phyloP scores from a whole-genome alignment of 2,329 filamentous ascomycete genomes.

The Fusarium zealandicum region DNA sequence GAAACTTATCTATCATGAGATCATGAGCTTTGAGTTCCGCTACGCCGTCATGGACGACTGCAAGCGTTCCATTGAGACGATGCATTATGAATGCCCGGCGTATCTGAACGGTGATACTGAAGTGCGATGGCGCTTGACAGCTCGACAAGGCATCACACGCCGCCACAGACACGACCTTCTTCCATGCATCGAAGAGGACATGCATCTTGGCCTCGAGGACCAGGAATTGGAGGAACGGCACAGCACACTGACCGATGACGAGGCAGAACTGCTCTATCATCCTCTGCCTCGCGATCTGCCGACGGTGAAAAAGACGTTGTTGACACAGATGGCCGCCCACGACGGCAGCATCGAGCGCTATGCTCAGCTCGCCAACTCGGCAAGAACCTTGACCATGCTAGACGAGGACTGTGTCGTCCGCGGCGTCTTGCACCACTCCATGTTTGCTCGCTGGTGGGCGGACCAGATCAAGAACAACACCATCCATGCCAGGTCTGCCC shows the following conservation, averaged over 20 bases:
- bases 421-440: constrained; percentile 4
- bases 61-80: not conserved
- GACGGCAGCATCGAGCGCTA: constrained; percentile 12
- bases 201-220: not conserved
- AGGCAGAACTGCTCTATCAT: not conserved
- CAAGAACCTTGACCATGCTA: not conserved
- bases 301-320: constrained; percentile 4
- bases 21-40: constrained; percentile 1
- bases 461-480: constrained; percentile 9
- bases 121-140: constrained; percentile 4
- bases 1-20: constrained; percentile 8
- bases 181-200: constrained; percentile 17
- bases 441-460: constrained; percentile 17
- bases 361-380: not conserved
- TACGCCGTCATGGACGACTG: constrained; percentile 15
- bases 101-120: constrained; percentile 12
- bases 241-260: no score
- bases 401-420: not conserved
- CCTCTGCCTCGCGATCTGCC: constrained; percentile 3
- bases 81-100: not conserved
- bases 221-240: no score
- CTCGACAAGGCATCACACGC: not conserved
- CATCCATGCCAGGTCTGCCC: not conserved
- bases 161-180: not conserved
- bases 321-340: constrained; percentile 14